Evolutionary conservation across 2,329 filamentous ascomycete species (phyloP), one percentile per base, ranked within the genome.

Genomic region (Alternaria viburni): DNA sequence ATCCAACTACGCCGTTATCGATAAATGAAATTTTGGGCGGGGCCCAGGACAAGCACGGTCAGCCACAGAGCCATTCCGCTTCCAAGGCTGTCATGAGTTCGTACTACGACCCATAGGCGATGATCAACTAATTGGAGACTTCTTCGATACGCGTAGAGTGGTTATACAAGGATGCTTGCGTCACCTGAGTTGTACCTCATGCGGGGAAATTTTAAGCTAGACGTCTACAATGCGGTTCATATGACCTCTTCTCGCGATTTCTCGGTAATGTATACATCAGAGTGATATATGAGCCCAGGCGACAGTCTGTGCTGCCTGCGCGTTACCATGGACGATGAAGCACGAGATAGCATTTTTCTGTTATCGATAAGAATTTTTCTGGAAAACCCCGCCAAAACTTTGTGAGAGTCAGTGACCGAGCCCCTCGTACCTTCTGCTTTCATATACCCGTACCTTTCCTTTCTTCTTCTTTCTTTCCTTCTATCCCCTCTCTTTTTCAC

Each of bases 381-480:
- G 21, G 43, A 41, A 58, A 45, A 19, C 28, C 56, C 50, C 36
- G 45, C 41, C 43, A 52, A 43, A 62, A 59, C 52, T 65, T 65
- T 64, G 58, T 56, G 59, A 57, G 63, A 70, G 62, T 73, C 60
- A 69, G 59, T 72, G 66, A 74, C 62, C 41, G 19, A 59, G 32
- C 61, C 61, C 60, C 62, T 64, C 64, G 41, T 17, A n/a, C 9
- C 32, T 54, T 54, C 55, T 21, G 23, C 13, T 56, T 41, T 30
- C 30, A 52, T 50, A 59, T 62, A 62, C 41, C 65, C 50, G 21
- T 57, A 17, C 50, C 57, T 50, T 45, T 64, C 56, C 30, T 54
- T 57, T 43, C 44, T 49, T 54, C 46, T 47, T 23, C 44, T 47
- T 59, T 52, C 30, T 58, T 61, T 50, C 61, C 36, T 17, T 59